Percentiles rank a stretch among this genome's conserved stretches.
phyloP scores from a whole-genome alignment of 2,329 filamentous ascomycete species.

The Aspergillus versicolor region DNA sequence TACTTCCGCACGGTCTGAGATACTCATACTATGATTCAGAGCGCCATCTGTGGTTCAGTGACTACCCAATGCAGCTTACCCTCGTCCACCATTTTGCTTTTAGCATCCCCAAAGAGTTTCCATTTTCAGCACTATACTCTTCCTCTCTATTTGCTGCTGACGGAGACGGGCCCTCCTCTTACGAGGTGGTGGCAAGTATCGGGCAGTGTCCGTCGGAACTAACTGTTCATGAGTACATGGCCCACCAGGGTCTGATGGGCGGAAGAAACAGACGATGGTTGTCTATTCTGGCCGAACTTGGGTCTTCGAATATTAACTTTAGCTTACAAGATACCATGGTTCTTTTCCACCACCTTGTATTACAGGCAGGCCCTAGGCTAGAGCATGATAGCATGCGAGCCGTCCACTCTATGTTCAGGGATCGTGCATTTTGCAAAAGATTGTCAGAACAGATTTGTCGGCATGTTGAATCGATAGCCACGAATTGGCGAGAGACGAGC shows the following conservation, averaged over 20 bases:
- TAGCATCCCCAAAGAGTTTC: slow-evolving; percentile 37
- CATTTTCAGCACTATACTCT: slow-evolving; percentile 33
- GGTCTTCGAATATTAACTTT: slow-evolving; percentile 59
- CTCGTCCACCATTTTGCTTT: slow-evolving; percentile 49
- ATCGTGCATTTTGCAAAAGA: slow-evolving; percentile 50
- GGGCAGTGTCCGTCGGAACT: slow-evolving; percentile 47
- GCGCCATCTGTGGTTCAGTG: slow-evolving; percentile 40
- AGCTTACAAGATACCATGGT: slow-evolving; percentile 52
- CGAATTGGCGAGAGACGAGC: slow-evolving; percentile 60
- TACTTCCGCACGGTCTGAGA: slow-evolving; percentile 47
- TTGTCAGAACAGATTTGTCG: slow-evolving; percentile 50
- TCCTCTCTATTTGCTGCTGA: slow-evolving; percentile 29
- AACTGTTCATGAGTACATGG: slow-evolving; percentile 50
- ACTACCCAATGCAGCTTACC: slow-evolving; percentile 30
- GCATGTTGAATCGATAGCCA: slow-evolving; percentile 48
- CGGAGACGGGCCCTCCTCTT: slow-evolving; percentile 49
- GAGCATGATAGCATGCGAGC: slow-evolving; percentile 40
- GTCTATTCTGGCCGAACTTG: slow-evolving; percentile 51
- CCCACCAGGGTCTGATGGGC: slow-evolving; percentile 46
- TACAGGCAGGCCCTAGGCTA: slow-evolving; percentile 55
- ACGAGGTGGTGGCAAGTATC: slow-evolving; percentile 48
- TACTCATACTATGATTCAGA: slow-evolving; percentile 50
- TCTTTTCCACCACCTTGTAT: slow-evolving; percentile 53
- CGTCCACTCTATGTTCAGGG: slow-evolving; percentile 51
- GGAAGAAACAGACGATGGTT: slow-evolving; percentile 50